Percentiles rank a stretch among this genome's conserved stretches.
Conservation (phyloP, 2,329 filamentous ascomycete species). For the Gaeumannomyces sp. region DNA sequence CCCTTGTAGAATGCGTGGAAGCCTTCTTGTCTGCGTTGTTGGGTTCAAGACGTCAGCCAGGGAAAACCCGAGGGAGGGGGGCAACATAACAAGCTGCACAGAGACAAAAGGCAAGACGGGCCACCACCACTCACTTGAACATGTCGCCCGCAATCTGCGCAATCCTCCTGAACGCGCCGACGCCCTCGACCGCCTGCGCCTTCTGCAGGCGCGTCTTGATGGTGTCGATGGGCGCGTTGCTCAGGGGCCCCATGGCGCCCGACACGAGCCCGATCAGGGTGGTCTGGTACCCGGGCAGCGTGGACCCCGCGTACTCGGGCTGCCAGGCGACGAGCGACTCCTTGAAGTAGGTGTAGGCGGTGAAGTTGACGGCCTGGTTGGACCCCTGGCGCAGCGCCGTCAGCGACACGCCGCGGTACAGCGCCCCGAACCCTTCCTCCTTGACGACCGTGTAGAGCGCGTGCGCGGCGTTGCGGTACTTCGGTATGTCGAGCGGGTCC, state of each 20-base stretch:
- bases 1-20: slow-evolving; percentile 97
- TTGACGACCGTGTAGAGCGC: slow-evolving; percentile 79
- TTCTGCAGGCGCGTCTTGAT: slow-evolving; percentile 97
- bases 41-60: slow-evolving; percentile 1
- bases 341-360: slow-evolving; percentile 93
- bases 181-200: slow-evolving; percentile 73
- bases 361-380: slow-evolving; percentile 99
- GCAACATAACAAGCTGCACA: background rate
- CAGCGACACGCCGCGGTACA: slow-evolving; percentile 90
- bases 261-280: slow-evolving; percentile 84
- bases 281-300: slow-evolving; percentile 83
- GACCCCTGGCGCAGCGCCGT: slow-evolving; percentile 91
- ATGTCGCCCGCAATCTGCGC: slow-evolving; percentile 71
- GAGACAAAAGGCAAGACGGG: background rate
- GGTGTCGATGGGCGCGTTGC: slow-evolving; percentile 96
- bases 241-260: slow-evolving; percentile 91
- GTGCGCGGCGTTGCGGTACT: slow-evolving; percentile 91
- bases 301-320: slow-evolving; percentile 54
- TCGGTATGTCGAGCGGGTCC: slow-evolving; percentile 90
- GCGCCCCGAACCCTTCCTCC: slow-evolving; percentile 80
- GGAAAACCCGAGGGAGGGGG: background rate
- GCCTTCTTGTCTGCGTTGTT: slow-evolving; percentile 68
- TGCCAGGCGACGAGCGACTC: slow-evolving; percentile 66
- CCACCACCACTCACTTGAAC: slow-evolving; percentile 57
- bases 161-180: slow-evolving; percentile 76